phyloP scores from a whole-genome alignment of 805 yeast species.

The Zygotorulaspora sp. region DNA sequence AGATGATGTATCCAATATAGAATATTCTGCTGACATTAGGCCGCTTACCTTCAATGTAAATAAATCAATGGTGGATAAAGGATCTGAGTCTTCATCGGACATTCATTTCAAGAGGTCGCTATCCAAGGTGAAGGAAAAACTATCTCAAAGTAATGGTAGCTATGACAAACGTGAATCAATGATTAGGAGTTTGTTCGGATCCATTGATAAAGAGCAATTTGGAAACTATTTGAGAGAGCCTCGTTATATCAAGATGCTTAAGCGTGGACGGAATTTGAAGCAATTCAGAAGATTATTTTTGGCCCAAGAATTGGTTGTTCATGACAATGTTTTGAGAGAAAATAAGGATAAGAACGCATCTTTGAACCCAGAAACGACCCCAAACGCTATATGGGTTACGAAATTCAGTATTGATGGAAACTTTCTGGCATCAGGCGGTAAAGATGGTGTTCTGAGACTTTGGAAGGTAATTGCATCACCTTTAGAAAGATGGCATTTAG shows the following conservation, averaged over 20 bases:
- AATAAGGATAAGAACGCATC: constrained; percentile 1
- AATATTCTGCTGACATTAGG: constrained; percentile 25
- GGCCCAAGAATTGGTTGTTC: constrained; percentile 55
- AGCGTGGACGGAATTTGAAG: constrained; percentile 44
- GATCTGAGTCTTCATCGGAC: neutral
- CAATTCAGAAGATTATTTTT: constrained; percentile 51
- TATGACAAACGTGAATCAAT: constrained; percentile 4
- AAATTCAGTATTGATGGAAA: constrained; percentile 77
- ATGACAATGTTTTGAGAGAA: constrained; percentile 5
- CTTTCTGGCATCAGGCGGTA: constrained; percentile 79
- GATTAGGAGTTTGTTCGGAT: constrained; percentile 18
- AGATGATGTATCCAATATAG: constrained; percentile 7
- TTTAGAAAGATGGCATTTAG: constrained; percentile 53
- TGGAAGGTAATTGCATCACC: constrained; percentile 81
- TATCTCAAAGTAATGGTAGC: constrained; percentile 11
- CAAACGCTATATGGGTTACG: constrained; percentile 62
- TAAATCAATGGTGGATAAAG: constrained; percentile 8
- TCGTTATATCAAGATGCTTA: constrained; percentile 49
- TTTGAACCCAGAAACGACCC: constrained; percentile 4
- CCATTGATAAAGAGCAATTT: constrained; percentile 37
- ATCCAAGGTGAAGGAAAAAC: constrained; percentile 15
- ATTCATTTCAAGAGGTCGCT: constrained; percentile 12
- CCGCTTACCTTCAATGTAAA: constrained; percentile 26
- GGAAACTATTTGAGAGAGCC: constrained; percentile 46
- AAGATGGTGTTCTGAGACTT: constrained; percentile 59